Evolutionary conservation across 345 rosid species (phyloP).

Genomic region (Pistacia atlantica): DNA sequence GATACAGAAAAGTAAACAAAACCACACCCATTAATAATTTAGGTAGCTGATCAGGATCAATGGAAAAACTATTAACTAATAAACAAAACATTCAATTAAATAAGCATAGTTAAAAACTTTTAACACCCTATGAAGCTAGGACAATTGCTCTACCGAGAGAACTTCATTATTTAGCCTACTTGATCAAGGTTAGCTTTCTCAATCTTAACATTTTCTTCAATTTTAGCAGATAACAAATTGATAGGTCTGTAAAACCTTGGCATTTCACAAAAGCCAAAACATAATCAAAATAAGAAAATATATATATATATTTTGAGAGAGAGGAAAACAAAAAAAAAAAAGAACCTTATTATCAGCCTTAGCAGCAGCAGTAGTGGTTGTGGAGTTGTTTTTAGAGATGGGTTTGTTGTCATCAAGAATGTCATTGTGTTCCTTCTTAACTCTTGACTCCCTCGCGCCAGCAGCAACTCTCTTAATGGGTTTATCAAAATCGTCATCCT

Average conservation of each 20-base stretch:
- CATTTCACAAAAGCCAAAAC: background rate
- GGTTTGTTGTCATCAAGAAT: slow-evolving; percentile 40
- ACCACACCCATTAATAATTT: background rate
- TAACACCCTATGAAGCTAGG: background rate
- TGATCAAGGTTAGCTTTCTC: background rate
- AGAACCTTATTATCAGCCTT: slow-evolving; percentile 50
- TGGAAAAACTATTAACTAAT: background rate
- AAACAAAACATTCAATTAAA: background rate
- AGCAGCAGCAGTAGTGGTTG: slow-evolving; percentile 23
- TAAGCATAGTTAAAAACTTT: background rate
- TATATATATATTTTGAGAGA: background rate
- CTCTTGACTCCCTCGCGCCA: slow-evolving; percentile 27
- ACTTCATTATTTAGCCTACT: background rate
- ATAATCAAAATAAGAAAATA: slow-evolving; percentile 7
- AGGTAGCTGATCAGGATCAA: background rate
- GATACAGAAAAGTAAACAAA: slow-evolving; percentile 9
- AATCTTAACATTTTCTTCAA: background rate
- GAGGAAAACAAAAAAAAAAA: background rate
- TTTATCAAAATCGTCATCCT: slow-evolving; percentile 30
- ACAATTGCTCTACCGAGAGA: background rate
- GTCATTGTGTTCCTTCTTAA: slow-evolving; percentile 42
- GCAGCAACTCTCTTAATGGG: slow-evolving; percentile 32
- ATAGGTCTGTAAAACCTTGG: background rate
- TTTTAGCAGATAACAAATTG: background rate
- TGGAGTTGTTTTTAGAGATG: slow-evolving; percentile 38